Evolutionary conservation across 768 basidiomycete species (phyloP).

Genomic region (Kwoniella sp.): DNA sequence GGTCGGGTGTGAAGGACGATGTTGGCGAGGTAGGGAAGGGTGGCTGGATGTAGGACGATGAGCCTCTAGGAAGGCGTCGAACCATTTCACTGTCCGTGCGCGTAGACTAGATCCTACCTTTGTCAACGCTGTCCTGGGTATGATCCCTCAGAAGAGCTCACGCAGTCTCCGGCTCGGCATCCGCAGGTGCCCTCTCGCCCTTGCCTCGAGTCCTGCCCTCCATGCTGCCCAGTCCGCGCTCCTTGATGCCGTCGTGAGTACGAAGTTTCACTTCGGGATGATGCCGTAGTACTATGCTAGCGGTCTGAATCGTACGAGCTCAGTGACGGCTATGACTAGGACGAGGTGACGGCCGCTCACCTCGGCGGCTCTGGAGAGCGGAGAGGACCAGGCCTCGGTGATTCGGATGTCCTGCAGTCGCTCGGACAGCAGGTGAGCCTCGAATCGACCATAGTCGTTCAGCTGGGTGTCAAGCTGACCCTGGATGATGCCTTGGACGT

Average conservation of each 20-base stretch:
- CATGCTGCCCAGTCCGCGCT: slow-evolving; percentile 28
- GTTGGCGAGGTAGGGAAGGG: too few relatives aligned
- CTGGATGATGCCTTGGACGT: slow-evolving; percentile 43
- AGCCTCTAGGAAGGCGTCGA: slow-evolving; percentile 17
- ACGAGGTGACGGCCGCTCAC: slow-evolving; percentile 51
- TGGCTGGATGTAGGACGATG: too few relatives aligned
- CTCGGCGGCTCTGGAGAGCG: slow-evolving; percentile 64
- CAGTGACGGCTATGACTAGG: background rate
- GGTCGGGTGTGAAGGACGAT: too few relatives aligned
- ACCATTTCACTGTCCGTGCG: slow-evolving; percentile 17
- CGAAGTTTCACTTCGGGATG: slow-evolving; percentile 19
- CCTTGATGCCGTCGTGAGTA: slow-evolving; percentile 23
- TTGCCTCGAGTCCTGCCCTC: slow-evolving; percentile 19
- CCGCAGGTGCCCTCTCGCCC: slow-evolving; percentile 24
- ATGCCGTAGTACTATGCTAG: slow-evolving; percentile 19
- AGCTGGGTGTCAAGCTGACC: slow-evolving; percentile 47
- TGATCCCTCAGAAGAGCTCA: too few relatives aligned
- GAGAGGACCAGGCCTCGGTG: slow-evolving; percentile 63
- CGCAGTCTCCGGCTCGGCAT: slow-evolving; percentile 17
- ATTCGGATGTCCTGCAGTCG: slow-evolving; percentile 56
- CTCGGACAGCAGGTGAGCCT: slow-evolving; percentile 31
- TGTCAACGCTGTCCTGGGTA: background rate
- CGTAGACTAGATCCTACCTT: slow-evolving; percentile 10
- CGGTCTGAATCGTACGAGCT: slow-evolving; percentile 20
- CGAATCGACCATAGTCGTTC: slow-evolving; percentile 37